Conservation (phyloP, 345 rosid genomes). For the Jatropha curcas region DNA sequence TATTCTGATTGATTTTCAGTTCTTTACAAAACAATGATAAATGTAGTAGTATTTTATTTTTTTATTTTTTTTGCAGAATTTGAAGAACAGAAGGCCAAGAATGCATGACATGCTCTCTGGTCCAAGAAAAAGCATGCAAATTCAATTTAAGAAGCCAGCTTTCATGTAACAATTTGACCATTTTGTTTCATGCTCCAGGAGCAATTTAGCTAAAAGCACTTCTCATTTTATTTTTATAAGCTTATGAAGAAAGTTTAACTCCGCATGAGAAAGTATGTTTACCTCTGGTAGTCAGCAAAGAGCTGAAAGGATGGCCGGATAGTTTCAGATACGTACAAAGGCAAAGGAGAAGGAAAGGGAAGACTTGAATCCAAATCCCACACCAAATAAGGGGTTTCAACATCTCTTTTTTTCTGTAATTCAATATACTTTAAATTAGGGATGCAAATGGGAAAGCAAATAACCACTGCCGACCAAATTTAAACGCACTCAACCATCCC, state of each 20-base stretch:
- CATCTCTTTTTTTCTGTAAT: constrained; percentile 55
- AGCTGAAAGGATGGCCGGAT: constrained; percentile 75
- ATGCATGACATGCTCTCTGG: background rate
- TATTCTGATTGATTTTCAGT: background rate
- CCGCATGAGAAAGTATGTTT: background rate
- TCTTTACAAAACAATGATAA: background rate
- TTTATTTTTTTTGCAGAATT: background rate
- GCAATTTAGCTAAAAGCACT: background rate
- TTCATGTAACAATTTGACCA: background rate
- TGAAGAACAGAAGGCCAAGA: background rate
- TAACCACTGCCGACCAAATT: constrained; percentile 1
- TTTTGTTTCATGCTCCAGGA: background rate
- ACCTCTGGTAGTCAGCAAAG: constrained; percentile 74
- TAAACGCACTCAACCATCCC: constrained; percentile 2
- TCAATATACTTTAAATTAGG: background rate
- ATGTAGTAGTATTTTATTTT: background rate
- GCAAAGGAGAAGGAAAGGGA: constrained; percentile 72
- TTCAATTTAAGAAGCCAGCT: background rate
- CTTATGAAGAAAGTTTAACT: background rate
- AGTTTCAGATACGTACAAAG: constrained; percentile 61
- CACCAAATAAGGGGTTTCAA: constrained; percentile 43
- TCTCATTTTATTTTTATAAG: background rate
- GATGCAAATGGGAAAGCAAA: background rate
- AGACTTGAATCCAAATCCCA: constrained; percentile 91
- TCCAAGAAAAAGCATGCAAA: background rate